A percentile compares a stretch with the other conserved stretches of the same genome.
Conservation (phyloP, 768 basidiomycete genomes). For the Phaeolepiota aurea region DNA sequence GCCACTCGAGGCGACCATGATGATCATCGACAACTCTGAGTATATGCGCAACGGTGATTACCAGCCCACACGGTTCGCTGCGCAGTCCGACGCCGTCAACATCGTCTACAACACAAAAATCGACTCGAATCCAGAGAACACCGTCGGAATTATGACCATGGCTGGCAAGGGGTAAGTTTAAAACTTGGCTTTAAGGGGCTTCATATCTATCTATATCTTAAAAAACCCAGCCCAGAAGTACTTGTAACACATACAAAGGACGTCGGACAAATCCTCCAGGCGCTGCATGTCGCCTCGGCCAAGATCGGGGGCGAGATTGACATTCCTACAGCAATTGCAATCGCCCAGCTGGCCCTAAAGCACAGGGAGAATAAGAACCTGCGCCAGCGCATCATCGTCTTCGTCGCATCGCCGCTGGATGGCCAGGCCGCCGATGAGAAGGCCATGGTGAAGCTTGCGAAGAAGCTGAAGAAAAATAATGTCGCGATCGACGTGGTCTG, state of each 20-base stretch:
- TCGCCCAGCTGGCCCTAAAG: constrained; percentile 94
- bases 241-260: constrained; percentile 95
- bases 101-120: constrained; percentile 89
- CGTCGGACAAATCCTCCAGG: constrained; percentile 82
- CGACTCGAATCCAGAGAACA: constrained; percentile 94
- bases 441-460: constrained; percentile 80
- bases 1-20: constrained; percentile 97
- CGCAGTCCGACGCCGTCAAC: constrained; percentile 88
- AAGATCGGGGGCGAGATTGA: constrained; percentile 80
- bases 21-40: constrained; percentile 96
- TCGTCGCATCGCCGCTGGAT: constrained; percentile 84
- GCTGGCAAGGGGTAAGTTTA: constrained; percentile 84
- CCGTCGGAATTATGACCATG: constrained; percentile 97
- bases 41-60: constrained; percentile 97
- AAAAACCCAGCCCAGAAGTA: constrained; percentile 75
- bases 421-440: constrained; percentile 67
- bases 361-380: constrained; percentile 98
- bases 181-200: constrained; percentile 1
- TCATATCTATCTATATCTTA: too few species aligned
- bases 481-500: constrained; percentile 88
- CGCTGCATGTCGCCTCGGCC: constrained; percentile 58
- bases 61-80: constrained; percentile 76
- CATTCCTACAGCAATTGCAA: constrained; percentile 83
- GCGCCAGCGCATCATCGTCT: constrained; percentile 91
- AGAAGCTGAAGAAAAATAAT: constrained; percentile 99